These are phyloP conservation scores for Phytophthora citrophthora DNA, from an alignment of 352 stramenopile genomes.

Conservation along the genomic window DNA sequence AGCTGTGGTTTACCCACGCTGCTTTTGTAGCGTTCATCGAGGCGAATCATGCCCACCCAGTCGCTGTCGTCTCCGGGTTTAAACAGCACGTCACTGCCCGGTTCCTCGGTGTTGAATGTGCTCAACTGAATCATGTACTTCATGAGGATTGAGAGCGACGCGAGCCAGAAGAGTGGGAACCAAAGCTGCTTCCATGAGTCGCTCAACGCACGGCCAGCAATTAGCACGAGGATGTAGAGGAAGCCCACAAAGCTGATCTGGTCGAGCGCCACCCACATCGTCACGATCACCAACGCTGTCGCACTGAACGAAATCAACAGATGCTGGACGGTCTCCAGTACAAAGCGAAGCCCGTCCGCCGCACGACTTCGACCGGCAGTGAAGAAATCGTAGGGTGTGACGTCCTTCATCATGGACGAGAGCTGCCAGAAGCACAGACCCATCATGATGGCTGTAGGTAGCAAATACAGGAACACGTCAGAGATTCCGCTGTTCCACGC, in stretches of 20 bases:
- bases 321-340: conserved; percentile 64
- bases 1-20: conserved; percentile 42
- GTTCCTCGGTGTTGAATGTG: conserved; percentile 48
- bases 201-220: conserved; percentile 58
- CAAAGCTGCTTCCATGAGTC: conserved; percentile 74
- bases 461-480: conserved; percentile 79
- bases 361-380: conserved; percentile 55
- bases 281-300: conserved; percentile 65
- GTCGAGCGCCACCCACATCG: conserved; percentile 71
- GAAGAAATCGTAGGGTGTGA: conserved; percentile 72
- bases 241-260: conserved; percentile 68
- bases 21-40: conserved; percentile 48
- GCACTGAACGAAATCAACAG: conserved; percentile 78
- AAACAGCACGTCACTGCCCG: conserved; percentile 38
- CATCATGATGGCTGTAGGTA: conserved; percentile 75
- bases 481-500: conserved; percentile 66
- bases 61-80: conserved; percentile 59
- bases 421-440: conserved; percentile 86
- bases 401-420: conserved; percentile 69
- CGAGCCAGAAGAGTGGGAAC: conserved; percentile 85
- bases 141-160: conserved; percentile 54
- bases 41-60: conserved; percentile 61
- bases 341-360: conserved; percentile 61
- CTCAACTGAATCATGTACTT: conserved; percentile 78
- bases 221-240: conserved; percentile 71